Evolutionary conservation across 2,329 filamentous ascomycete species (phyloP).

Genomic region (Diaporthe nobilis): DNA sequence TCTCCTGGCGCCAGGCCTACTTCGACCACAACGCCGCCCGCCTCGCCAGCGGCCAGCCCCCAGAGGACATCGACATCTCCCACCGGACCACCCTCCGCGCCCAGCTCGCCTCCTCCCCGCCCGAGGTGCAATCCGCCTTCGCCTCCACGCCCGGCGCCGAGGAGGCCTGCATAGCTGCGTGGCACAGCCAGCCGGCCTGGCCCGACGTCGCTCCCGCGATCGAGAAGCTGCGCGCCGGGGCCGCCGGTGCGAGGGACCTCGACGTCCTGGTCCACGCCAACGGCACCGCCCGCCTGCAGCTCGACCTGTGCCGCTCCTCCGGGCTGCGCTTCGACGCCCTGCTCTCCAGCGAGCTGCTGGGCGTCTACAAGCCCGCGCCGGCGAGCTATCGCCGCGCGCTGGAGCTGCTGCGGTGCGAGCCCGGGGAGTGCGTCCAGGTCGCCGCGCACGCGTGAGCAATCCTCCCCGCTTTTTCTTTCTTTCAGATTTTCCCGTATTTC

Average conservation of each 20-base stretch:
- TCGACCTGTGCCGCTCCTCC: conserved; percentile 64
- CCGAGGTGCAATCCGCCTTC: conserved; percentile 41
- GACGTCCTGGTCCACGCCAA: conserved; percentile 68
- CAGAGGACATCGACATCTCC: conserved; percentile 67
- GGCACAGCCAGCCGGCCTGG: conserved; percentile 67
- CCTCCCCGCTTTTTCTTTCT: neutral
- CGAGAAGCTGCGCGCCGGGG: conserved; percentile 49
- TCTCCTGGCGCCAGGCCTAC: conserved; percentile 65
- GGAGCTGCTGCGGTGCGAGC: conserved; percentile 57
- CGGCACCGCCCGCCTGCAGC: conserved; percentile 67
- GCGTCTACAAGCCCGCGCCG: conserved; percentile 62
- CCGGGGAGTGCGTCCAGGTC: conserved; percentile 66
- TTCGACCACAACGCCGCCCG: conserved; percentile 61
- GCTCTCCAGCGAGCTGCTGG: conserved; percentile 66
- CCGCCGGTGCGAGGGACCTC: conserved; percentile 44
- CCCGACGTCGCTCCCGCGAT: conserved; percentile 63
- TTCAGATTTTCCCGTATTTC: neutral
- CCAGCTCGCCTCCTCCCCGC: conserved; percentile 49
- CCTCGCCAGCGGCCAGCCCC: conserved; percentile 50
- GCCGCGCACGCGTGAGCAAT: conserved; percentile 59
- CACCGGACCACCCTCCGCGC: conserved; percentile 57
- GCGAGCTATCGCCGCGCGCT: conserved; percentile 62
- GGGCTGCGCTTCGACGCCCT: conserved; percentile 65
- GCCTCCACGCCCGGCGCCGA: conserved; percentile 44
- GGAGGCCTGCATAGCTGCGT: conserved; percentile 53